Percentiles rank a stretch among this genome's conserved stretches.
These are phyloP conservation scores for Gnaphalium uliginosum DNA, from an alignment of 129 eudicot genomes.

Conservation along the genomic window DNA sequence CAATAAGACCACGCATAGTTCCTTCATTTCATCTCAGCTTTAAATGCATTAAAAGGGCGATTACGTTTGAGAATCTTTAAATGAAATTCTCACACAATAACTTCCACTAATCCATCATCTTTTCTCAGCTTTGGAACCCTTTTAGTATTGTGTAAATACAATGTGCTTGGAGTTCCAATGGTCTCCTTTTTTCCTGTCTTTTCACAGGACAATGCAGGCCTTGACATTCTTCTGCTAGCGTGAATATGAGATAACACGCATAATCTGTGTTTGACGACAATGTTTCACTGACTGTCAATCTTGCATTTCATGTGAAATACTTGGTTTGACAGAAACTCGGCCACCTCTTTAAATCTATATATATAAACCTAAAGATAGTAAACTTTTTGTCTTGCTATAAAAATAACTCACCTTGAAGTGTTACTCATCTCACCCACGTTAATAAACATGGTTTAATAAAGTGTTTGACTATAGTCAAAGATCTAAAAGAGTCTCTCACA, in stretches of 20 bases:
- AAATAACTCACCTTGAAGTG: too few relatives aligned
- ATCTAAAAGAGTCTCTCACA: too few relatives aligned
- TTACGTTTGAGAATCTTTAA: too few relatives aligned
- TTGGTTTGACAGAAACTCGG: background rate
- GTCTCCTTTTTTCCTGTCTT: background rate
- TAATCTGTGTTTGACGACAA: background rate
- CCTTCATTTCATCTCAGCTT: too few relatives aligned
- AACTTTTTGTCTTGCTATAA: background rate
- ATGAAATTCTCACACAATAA: background rate
- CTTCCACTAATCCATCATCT: background rate
- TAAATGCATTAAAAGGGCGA: too few relatives aligned
- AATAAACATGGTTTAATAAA: too few relatives aligned
- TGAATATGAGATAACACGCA: background rate
- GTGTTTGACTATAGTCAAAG: too few relatives aligned
- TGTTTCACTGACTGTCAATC: background rate
- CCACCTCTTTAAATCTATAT: background rate
- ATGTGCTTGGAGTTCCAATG: background rate
- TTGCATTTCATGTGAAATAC: background rate
- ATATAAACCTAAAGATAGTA: background rate
- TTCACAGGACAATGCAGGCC: background rate
- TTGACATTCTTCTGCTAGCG: background rate
- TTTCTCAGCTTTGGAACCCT: background rate
- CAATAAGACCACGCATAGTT: too few relatives aligned
- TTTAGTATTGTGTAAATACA: background rate
- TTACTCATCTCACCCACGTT: too few relatives aligned